Evolutionary conservation across 257 asterid species (phyloP), one percentile per base, ranked within the genome.

Genomic region (Nicotiana otophora): DNA sequence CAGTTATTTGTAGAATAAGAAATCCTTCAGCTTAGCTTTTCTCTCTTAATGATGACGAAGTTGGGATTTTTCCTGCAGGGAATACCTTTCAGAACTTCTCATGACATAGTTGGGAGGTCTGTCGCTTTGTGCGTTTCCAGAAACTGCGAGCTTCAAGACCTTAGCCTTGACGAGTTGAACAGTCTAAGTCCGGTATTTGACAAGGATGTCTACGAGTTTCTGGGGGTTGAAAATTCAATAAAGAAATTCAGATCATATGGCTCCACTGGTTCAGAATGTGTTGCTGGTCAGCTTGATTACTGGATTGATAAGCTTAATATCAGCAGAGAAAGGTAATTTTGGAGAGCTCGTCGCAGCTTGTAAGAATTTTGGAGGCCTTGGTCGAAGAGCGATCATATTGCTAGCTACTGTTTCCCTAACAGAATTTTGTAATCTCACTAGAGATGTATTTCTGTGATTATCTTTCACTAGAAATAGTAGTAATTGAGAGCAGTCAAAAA

Each of bases 261-360:
- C 80, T 96, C 99, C 53, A 94, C 99, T 0, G 99, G 99, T 81
- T 91, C 97, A 9, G 94, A 88, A 77, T 94, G 98, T 72, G 99
- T 96, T 30, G 92, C 98, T 69, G 83, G n/a, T 83, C 99, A 96
- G 85, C 88, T 96, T 65, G 91, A 88, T 61, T 92, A 90, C 84
- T 96, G 98, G 99, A 86, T 87, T 8, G 67, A 81, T 26, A 90
- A 90, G 89, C 89, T 96, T 26, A 89, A 79, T 62, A 63, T 95
- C 74, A 75, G 17, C 81, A 85, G 69, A 17, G 57, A 83, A 77
- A 83, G 46, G 61, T 31, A 15, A 60, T 30, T 81, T 7, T 14
- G 58, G 66, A 77, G 76, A 16, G 58, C 57, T 70, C 34, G 19
- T 68, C 66, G 17, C 67, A 23, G 67, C 34, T 23, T 31, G 34